These are phyloP conservation scores for Candolleomyces eurysporus DNA, from an alignment of 768 basidiomycete genomes.

Conservation along the genomic window DNA sequence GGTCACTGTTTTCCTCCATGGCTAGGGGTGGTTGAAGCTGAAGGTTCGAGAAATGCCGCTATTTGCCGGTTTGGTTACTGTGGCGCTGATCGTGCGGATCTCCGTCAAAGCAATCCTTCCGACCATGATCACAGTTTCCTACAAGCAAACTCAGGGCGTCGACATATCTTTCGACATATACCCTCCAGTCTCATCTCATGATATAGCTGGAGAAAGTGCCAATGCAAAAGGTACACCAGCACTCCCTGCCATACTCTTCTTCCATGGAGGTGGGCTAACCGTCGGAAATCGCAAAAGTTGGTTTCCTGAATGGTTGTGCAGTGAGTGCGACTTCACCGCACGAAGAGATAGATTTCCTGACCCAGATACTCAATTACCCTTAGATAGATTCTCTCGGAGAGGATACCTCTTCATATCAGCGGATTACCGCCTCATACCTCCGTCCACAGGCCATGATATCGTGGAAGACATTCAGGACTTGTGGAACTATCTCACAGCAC, in stretches of 20 bases:
- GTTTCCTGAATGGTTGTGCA: constrained; percentile 65
- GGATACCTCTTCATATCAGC: constrained; percentile 60
- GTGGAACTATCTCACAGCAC: constrained; percentile 42
- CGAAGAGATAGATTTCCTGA: not conserved
- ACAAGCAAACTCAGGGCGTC: not conserved
- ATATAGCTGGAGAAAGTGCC: not conserved
- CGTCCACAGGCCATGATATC: constrained; percentile 55
- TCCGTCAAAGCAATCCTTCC: no score
- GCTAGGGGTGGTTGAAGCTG: no score
- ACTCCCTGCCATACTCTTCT: constrained; percentile 40
- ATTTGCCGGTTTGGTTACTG: no score
- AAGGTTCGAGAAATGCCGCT: no score
- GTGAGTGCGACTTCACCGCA: constrained; percentile 31
- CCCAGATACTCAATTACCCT: not conserved
- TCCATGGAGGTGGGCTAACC: constrained; percentile 57
- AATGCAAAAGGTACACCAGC: not conserved
- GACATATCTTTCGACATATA: not conserved
- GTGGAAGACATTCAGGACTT: constrained; percentile 57
- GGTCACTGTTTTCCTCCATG: no score
- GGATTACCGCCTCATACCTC: constrained; percentile 60
- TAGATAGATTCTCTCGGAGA: constrained; percentile 45
- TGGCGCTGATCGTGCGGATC: no score
- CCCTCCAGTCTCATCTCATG: not conserved
- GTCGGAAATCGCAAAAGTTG: constrained; percentile 58
- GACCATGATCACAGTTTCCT: not conserved